Evolutionary conservation across 225 moss, liverwort and hornwort genomes (phyloP), one percentile per base, ranked within the genome.

Genomic region (Takakia lepidozioides): DNA sequence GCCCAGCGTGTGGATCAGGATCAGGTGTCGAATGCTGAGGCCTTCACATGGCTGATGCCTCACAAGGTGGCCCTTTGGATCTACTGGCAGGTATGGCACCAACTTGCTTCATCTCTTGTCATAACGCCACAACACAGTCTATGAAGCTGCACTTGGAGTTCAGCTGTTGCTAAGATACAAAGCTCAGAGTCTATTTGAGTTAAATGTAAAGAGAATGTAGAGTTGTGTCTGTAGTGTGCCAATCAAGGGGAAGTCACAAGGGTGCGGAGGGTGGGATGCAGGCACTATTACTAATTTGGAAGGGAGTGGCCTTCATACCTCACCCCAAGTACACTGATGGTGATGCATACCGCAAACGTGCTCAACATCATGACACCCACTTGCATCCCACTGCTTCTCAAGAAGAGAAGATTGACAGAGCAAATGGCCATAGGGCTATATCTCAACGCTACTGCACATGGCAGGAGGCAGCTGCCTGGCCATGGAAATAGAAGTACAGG

Each of bases 11-110:
- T 91, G 36, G 60, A 73, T 40, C 49, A 55, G 19, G 60, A 73
- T 40, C 49, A 55, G 19, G 65, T 43, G 42, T 57, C 60, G 32
- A 57, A 64, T 61, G 72, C 83, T 14, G 81, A 85, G 59, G 57
- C 60, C 51, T 98, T 85, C 58, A 56, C 78, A 40, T 98, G 91
- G 98, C 57, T 87, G 36, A 91, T 98, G 91, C 91, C 87, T 7
- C 91, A 98, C 39, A 83, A 85, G 73, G 91, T 87, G 41, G 85
- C 85, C 18, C 51, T 87, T 38, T 91, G 80, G 80, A 98, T 98
- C 45, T 85, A 91, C 26, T 91, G 91, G 91, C 87, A 95, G 83
- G 87, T 80, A 37, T 54, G 21, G 45, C 51, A 49, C 43, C 22
- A 11, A 13, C 30, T 23, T 41, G 7, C 37, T 37, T 10, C 8